phyloP scores from a whole-genome alignment of 2,329 filamentous ascomycete species.

The Allantophomopsis cytisporea region DNA sequence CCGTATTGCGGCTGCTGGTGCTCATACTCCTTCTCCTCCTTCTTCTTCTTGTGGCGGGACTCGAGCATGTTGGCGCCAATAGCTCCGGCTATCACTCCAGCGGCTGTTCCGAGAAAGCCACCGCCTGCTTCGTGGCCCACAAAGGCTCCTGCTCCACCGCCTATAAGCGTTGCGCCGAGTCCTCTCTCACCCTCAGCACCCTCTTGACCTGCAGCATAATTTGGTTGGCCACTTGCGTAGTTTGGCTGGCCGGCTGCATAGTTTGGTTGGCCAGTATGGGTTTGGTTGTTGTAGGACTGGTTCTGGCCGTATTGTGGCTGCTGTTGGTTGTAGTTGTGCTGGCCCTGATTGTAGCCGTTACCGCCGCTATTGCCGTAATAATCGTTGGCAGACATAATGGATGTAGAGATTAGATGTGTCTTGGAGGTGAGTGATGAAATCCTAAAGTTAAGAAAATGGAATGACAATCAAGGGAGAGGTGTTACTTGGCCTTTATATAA shows the following conservation, averaged over 20 bases:
- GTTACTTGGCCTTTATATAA: too few relatives aligned
- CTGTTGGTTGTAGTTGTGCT: constrained; percentile 2
- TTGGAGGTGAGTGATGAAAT: too few relatives aligned
- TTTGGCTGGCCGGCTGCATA: constrained; percentile 2
- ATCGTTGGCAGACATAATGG: too few relatives aligned
- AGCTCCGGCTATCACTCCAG: constrained; percentile 37
- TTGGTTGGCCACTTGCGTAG: constrained; percentile 4
- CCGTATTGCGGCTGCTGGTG: constrained; percentile 1
- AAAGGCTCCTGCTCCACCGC: constrained; percentile 37
- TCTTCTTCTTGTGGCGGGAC: constrained; percentile 23
- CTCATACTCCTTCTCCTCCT: constrained; percentile 12
- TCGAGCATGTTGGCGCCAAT: constrained; percentile 39
- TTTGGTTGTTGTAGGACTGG: not conserved
- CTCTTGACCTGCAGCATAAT: constrained; percentile 6
- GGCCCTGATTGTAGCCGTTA: not conserved
- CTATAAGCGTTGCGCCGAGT: constrained; percentile 37
- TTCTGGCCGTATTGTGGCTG: constrained; percentile 6
- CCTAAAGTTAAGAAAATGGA: not conserved
- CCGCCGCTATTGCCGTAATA: too few relatives aligned
- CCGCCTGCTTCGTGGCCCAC: constrained; percentile 39
- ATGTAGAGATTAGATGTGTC: not conserved
- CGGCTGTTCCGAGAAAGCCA: constrained; percentile 35
- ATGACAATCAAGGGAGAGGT: too few relatives aligned
- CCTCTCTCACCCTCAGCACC: constrained; percentile 34
- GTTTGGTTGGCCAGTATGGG: not conserved